Base-by-base conservation (phyloP, 2,329 filamentous ascomycete species). In the Balansia obtecta region DNA sequence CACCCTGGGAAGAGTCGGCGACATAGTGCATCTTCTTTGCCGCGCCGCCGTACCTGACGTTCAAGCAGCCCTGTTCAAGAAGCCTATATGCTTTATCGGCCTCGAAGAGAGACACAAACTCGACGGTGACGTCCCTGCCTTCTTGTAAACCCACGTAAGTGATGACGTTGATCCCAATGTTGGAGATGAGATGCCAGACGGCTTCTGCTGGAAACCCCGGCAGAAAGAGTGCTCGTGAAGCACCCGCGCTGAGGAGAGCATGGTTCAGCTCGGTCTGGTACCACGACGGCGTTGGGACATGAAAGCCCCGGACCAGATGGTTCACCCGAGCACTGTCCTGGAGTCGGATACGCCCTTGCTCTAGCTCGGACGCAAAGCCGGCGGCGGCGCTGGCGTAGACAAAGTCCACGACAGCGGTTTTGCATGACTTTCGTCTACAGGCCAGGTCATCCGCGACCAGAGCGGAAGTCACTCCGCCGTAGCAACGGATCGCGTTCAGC, bases 371-470 rank as follows among this genome's bases (percentile, higher is more conserved):
- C 6, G 18, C 39, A 18, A 44, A 41, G 3, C 11, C 40, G 3
- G 44, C 45, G 16, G 49, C 49, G 18, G 49, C 39, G 4, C 15
- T 5, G 15, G 45, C 27, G 20, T 47, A 47, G 4, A 47, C 42
- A 11, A 64, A 63, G 8, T 63, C 59, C 1, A 63, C 8, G 0
- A 58, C 32, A 9, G 53, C 57, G 2, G 51, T 52, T n/a, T 47
- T 49, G 11, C 32, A 45, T 1, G 7, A 9, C 5, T 15, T 27
- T 9, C 33, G 9, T 30, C 41, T 27, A 22, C 13, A n/a, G 2
- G 5, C 34, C 15, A 40, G 13, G 13, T 54, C 45, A 0, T 53
- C 20, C 15, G 55, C 10, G 0, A 59, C 16, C 1, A 13, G 45
- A 5, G 56, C 47, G 2, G 45, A 38, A 1, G 55, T 15, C 3